Conservation (phyloP, 352 stramenopile genomes). For the Phytophthora uliginosa region DNA sequence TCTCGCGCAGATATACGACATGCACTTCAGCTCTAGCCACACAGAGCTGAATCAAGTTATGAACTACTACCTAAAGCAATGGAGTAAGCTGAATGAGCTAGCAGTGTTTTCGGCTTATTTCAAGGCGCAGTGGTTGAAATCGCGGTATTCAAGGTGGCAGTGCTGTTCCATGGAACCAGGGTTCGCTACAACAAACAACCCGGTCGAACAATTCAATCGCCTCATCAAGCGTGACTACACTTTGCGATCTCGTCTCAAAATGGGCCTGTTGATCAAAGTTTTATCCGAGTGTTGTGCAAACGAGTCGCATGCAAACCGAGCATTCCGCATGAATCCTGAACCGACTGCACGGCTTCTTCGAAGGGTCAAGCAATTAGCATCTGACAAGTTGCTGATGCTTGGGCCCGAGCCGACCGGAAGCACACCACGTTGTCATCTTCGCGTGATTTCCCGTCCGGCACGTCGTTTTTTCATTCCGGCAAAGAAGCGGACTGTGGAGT, state of each 20-base stretch:
- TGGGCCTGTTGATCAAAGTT: conserved; percentile 9
- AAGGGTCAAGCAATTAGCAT: background rate
- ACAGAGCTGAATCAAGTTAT: background rate
- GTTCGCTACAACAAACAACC: conserved; percentile 19
- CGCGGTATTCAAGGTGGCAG: conserved; percentile 24
- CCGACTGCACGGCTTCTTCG: background rate
- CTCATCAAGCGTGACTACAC: conserved; percentile 31
- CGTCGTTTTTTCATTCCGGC: background rate
- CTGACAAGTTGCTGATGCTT: background rate
- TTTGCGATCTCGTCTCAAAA: conserved; percentile 11
- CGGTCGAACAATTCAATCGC: conserved; percentile 19
- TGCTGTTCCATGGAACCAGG: conserved; percentile 15
- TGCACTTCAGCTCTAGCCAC: conserved; percentile 20
- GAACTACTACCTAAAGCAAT: background rate
- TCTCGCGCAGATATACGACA: conserved; percentile 26
- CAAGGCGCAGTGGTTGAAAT: conserved; percentile 13
- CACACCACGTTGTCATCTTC: background rate
- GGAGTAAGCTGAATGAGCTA: background rate
- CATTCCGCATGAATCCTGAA: background rate
- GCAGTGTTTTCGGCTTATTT: conserved; percentile 19
- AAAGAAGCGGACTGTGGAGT: conserved; percentile 4
- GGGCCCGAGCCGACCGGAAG: background rate
- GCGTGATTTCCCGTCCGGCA: background rate
- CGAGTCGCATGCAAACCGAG: background rate
- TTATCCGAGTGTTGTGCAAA: conserved; percentile 3